Conservation (phyloP, 148 eudicot genomes). For the Silene latifolia region DNA sequence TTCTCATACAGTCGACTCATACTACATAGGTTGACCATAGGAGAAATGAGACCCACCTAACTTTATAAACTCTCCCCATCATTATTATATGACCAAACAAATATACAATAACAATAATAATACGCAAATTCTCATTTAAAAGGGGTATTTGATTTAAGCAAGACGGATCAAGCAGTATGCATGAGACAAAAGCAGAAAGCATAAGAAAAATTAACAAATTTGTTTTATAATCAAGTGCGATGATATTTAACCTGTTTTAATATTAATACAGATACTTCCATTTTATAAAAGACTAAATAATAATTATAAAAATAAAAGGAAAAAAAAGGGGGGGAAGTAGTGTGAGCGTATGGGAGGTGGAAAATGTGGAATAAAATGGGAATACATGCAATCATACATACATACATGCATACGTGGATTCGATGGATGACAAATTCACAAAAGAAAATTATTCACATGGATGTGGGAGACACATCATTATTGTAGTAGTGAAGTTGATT, state of each 20-base stretch:
- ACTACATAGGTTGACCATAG: constrained; percentile 34
- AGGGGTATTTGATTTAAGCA: too few relatives aligned
- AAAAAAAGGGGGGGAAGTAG: too few relatives aligned
- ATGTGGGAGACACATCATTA: constrained; percentile 34
- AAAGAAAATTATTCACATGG: constrained; percentile 25
- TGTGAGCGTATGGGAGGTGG: neutral
- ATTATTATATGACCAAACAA: constrained; percentile 19
- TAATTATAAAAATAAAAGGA: too few relatives aligned
- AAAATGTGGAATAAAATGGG: neutral
- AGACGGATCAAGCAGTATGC: too few relatives aligned
- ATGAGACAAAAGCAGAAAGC: too few relatives aligned
- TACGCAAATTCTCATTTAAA: too few relatives aligned
- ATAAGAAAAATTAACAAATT: too few relatives aligned
- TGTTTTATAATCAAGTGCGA: too few relatives aligned
- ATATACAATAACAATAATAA: neutral
- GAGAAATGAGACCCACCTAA: constrained; percentile 23
- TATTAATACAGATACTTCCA: too few relatives aligned
- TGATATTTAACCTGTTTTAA: too few relatives aligned
- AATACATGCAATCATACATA: constrained; percentile 21
- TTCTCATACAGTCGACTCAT: too few relatives aligned
- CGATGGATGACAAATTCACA: constrained; percentile 26
- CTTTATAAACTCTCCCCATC: constrained; percentile 10
- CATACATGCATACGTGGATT: constrained; percentile 30
- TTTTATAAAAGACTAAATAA: too few relatives aligned
- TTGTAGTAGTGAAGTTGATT: constrained; percentile 13